Conservation (phyloP, 768 basidiomycete genomes). For the Termitomyces sp. region DNA sequence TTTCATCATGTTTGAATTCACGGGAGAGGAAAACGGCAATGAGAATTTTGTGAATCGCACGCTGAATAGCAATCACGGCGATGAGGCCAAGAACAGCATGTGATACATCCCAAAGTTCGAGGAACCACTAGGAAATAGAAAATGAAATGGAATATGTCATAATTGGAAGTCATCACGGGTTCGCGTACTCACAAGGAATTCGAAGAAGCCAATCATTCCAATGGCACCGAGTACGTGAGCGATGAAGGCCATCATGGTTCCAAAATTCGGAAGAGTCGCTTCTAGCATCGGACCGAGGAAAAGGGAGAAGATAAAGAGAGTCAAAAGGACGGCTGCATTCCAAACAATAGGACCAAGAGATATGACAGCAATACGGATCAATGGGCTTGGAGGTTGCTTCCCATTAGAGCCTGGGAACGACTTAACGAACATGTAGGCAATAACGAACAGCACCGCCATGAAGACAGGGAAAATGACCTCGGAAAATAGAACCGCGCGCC, state of each 20-base stretch:
- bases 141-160: conserved; percentile 9
- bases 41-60: conserved; percentile 88
- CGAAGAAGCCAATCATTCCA: conserved; percentile 92
- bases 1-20: conserved; percentile 99
- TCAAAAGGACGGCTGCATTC: conserved; percentile 84
- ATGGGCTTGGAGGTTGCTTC: conserved; percentile 66
- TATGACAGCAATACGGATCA: conserved; percentile 91
- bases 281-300: conserved; percentile 92
- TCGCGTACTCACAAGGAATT: conserved; percentile 71
- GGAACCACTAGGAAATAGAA: conserved; percentile 68
- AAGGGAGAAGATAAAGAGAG: conserved; percentile 85
- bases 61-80: conserved; percentile 85
- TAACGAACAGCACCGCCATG: conserved; percentile 81
- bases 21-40: conserved; percentile 93
- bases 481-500: conserved; percentile 85
- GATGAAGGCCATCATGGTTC: conserved; percentile 85
- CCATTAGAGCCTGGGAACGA: conserved; percentile 67
- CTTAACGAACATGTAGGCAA: conserved; percentile 91
- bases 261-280: conserved; percentile 81
- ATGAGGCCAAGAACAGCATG: conserved; percentile 94
- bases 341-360: conserved; percentile 93
- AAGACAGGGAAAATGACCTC: conserved; percentile 83
- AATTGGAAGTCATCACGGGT: background rate
- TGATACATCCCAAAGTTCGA: conserved; percentile 86
- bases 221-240: conserved; percentile 79